Conservation (phyloP, 169 alveolate genomes). For the Plasmodium billcollinsi region DNA sequence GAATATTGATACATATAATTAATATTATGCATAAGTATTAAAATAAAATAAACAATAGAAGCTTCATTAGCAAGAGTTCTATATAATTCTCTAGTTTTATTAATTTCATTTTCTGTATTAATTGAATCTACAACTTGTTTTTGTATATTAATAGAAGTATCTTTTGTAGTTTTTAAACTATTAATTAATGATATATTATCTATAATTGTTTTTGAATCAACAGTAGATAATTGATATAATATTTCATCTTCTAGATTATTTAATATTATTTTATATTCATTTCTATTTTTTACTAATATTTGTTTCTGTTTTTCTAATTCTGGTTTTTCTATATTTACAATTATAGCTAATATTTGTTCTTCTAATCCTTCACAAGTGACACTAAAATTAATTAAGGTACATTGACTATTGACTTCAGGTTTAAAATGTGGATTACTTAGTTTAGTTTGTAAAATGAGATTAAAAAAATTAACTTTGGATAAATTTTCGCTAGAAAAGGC, state of each 20-base stretch:
- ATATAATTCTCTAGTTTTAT: constrained; percentile 95
- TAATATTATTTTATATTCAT: constrained; percentile 94
- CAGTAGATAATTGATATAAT: constrained; percentile 94
- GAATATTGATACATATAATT: constrained; percentile 98
- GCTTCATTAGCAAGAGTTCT: constrained; percentile 97
- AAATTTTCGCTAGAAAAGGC: constrained; percentile 88
- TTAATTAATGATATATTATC: constrained; percentile 94
- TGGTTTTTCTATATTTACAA: constrained; percentile 96
- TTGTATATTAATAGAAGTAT: constrained; percentile 93
- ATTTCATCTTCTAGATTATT: constrained; percentile 94
- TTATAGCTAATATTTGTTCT: constrained; percentile 95
- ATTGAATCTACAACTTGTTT: constrained; percentile 90
- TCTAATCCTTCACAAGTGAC: constrained; percentile 98
- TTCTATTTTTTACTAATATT: constrained; percentile 93
- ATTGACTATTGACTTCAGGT: constrained; percentile 98
- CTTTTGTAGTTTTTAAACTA: constrained; percentile 94
- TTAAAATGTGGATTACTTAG: constrained; percentile 97
- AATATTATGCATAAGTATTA: constrained; percentile 94
- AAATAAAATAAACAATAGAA: constrained; percentile 96
- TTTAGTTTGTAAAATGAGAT: constrained; percentile 94
- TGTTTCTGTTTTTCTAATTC: constrained; percentile 95
- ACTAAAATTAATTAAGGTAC: constrained; percentile 96
- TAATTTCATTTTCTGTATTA: constrained; percentile 93
- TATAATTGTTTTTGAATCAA: constrained; percentile 95
- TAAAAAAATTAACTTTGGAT: constrained; percentile 94